Percentiles rank a stretch among this genome's conserved stretches.
These are phyloP conservation scores for Cyclotella kingstonii DNA, from an alignment of 108 stramenopile species.

Conservation along the genomic window DNA sequence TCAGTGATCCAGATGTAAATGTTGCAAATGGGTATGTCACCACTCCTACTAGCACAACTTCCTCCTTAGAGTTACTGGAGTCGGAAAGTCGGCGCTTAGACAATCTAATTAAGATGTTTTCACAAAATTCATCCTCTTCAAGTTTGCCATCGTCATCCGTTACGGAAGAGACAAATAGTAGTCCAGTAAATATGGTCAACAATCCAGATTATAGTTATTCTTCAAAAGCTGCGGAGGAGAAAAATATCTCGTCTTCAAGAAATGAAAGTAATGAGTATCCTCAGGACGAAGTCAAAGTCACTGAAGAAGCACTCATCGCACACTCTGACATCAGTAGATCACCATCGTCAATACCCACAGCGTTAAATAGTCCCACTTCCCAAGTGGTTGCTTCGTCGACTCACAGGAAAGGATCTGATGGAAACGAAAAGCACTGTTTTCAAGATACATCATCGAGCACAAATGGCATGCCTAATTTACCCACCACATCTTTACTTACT, in stretches of 20 bases:
- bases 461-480: background rate
- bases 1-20: background rate
- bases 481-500: background rate
- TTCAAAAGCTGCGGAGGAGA: background rate
- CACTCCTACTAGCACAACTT: background rate
- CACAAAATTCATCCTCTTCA: slow-evolving; percentile 7
- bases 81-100: slow-evolving; percentile 41
- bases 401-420: too few relatives aligned
- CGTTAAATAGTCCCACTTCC: too few relatives aligned
- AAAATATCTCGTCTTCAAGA: background rate
- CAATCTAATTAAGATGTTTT: slow-evolving; percentile 23
- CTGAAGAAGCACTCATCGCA: background rate
- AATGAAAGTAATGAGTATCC: background rate
- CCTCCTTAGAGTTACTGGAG: slow-evolving; percentile 19
- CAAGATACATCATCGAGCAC: too few relatives aligned
- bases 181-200: background rate
- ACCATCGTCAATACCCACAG: background rate
- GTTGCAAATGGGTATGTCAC: background rate
- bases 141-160: background rate
- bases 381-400: too few relatives aligned
- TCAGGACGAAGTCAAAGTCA: background rate
- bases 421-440: too few relatives aligned
- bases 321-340: background rate
- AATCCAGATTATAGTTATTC: background rate
- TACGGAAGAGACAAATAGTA: background rate